Evolutionary conservation across 495 filamentous ascomycete genomes (phyloP), one percentile per base, ranked within the genome.

Genomic region (Cercophora newfieldiana): DNA sequence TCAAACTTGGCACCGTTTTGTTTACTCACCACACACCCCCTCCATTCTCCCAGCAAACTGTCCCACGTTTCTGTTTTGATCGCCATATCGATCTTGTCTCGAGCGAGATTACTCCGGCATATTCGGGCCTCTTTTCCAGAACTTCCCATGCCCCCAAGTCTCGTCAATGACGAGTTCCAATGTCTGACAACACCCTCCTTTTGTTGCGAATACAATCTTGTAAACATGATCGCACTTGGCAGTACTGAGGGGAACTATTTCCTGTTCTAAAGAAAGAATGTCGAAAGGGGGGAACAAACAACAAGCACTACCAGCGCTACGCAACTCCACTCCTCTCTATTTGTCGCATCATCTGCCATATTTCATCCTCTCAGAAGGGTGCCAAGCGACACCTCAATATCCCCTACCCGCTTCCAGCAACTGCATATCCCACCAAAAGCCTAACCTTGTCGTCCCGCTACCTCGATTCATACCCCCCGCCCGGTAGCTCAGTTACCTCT

Each of bases 71-170:
- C n/a, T 26, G 51, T 26, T 55, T 55, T 55, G 51, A 55, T 55
- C 19, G n/a, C 19, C 24, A 26, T 53, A 7, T 53, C 50, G 22
- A 14, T 19, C 8, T 19, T 7, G 50, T 26, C 50, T 53, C 37
- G 50, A 26, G 50, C 19, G 50, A 60, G 33, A 60, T 60, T 60
- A 30, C n/a, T 2, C n/a, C 22, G 57, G 57, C 10, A 60, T 24
- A 29, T 44, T 60, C 57, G 57, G 57, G 21, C 57, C 57, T 30
- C 26, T 16, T 26, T 47, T 28, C 57, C 29, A 33, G 7, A 31
- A 25, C 14, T 31, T 14, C 29, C 56, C 4, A 3, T 26, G 2
- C 50, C 5, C 10, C 16, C n/a, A n/a, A n/a, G n/a, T n/a, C n/a
- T n/a, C n/a, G n/a, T n/a, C 37, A 14, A 8, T 44, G 10, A 44